phyloP scores from a whole-genome alignment of 345 rosid species.

The Gossypium australe region DNA sequence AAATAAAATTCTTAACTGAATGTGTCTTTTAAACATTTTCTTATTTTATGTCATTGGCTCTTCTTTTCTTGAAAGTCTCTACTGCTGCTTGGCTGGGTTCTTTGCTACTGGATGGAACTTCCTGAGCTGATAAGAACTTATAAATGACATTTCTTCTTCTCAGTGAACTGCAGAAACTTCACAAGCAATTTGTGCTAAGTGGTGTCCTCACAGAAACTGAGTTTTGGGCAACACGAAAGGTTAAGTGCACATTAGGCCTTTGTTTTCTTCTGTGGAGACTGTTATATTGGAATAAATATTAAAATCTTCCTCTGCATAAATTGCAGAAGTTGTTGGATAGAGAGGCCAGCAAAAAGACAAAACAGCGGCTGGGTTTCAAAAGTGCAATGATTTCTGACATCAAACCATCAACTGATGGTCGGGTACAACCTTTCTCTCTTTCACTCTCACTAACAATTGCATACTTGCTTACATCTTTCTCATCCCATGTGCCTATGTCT shows the following conservation, averaged over 20 bases:
- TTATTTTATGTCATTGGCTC: background rate
- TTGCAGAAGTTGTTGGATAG: conserved; percentile 70
- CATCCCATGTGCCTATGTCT: background rate
- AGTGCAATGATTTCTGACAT: conserved; percentile 79
- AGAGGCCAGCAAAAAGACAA: conserved; percentile 57
- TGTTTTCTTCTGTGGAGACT: background rate
- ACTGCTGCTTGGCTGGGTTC: background rate
- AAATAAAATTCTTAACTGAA: background rate
- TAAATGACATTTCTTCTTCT: conserved; percentile 17
- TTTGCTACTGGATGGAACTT: conserved; percentile 8
- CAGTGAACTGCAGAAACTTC: conserved; percentile 82
- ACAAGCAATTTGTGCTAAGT: conserved; percentile 57
- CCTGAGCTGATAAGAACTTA: background rate
- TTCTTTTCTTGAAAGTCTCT: background rate
- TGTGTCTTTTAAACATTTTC: background rate
- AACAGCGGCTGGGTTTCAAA: conserved; percentile 79
- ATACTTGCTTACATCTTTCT: conserved; percentile 2
- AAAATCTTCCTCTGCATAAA: conserved; percentile 12
- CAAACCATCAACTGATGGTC: conserved; percentile 78
- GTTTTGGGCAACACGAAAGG: conserved; percentile 98
- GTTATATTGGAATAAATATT: conserved; percentile 7
- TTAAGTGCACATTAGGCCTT: conserved; percentile 21
- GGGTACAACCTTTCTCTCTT: conserved; percentile 42
- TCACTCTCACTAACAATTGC: background rate
- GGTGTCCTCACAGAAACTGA: conserved; percentile 71